Evolutionary conservation across 2,329 filamentous ascomycete genomes (phyloP).

Genomic region (Dissoconium aciculare): DNA sequence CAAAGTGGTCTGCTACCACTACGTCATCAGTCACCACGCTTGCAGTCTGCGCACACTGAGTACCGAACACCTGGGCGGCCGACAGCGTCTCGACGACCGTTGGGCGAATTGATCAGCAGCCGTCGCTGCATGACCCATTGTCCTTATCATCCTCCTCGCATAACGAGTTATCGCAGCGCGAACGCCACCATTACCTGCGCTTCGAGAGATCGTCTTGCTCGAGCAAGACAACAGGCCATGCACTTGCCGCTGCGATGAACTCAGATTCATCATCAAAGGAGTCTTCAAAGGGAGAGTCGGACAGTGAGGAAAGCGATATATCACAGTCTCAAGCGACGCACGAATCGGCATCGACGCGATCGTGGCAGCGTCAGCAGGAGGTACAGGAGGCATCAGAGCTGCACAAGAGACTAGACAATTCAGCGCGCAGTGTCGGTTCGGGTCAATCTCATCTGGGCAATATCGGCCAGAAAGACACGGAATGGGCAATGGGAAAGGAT

Average conservation of each 20-base stretch:
- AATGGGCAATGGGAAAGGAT: not conserved
- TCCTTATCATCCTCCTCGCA: too few species aligned
- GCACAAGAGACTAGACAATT: slow-evolving; percentile 1
- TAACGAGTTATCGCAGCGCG: too few species aligned
- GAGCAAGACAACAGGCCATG: too few species aligned
- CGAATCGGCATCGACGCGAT: slow-evolving; percentile 3
- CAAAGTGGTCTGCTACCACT: too few species aligned
- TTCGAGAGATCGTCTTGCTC: too few species aligned
- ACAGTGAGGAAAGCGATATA: slow-evolving; percentile 12
- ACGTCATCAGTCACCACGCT: too few species aligned
- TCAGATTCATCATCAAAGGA: slow-evolving; percentile 9
- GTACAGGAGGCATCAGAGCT: slow-evolving; percentile 1
- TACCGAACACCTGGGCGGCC: too few species aligned
- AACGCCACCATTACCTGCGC: too few species aligned
- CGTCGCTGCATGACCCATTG: too few species aligned
- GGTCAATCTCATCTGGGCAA: slow-evolving; percentile 1
- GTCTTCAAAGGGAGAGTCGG: slow-evolving; percentile 8
- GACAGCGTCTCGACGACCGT: too few species aligned
- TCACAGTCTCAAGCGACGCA: slow-evolving; percentile 7
- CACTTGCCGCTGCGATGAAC: slow-evolving; percentile 10
- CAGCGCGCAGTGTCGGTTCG: not conserved
- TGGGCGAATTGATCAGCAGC: too few species aligned
- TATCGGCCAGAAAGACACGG: not conserved
- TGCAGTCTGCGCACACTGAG: too few species aligned
- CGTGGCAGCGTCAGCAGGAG: slow-evolving; percentile 1